Evolutionary conservation across 2,329 filamentous ascomycete species (phyloP), one percentile per base, ranked within the genome.

Genomic region (Plectosphaerella cucumerina): DNA sequence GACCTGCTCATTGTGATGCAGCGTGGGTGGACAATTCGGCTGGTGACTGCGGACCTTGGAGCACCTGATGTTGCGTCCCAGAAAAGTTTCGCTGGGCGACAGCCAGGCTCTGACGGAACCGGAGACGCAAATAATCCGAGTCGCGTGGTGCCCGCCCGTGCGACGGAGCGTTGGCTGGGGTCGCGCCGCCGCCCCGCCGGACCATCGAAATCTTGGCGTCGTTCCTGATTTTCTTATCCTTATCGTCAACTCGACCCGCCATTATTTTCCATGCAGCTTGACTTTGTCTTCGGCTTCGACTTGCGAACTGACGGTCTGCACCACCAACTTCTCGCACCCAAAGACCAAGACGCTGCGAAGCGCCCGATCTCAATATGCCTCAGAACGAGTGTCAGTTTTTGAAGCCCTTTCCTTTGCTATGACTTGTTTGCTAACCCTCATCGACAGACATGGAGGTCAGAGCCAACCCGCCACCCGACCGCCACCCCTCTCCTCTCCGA

Each of bases 321-420:
- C 4, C 18, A 41, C 21, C 15, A 39, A 21, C 26, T 18, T 9
- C 20, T 5, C 42, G 18, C n/a, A n/a, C 11, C 9, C 9, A 12
- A 42, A 6, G 6, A 12, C 18, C n/a, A 17, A 54, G 51, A 41
- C 53, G 49, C 53, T 47, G 5, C 15, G 34, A 26, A 47, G 53
- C 49, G 47, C 22, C 34, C 43, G 47, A 26, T 31, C 3, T 46
- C 53, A 57, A 52, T 14, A 57, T 57, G 55, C 87, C 87, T 80
- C 87, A 93, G 77, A 91, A 91, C 72, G 87, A 89, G 73, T 87
- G 54, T 17, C 47, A 42, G 47, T 48, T 9, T 39, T 39, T 8
- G 35, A 11, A n/a, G n/a, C 35, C 17, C 15, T n/a, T 39, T 8
- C 8, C 17, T 39, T n/a, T 39, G 8, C 35, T 39, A 5, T 39